A percentile compares a stretch with the other conserved stretches of the same genome.
Conservation (phyloP, 441 rosid species). For the Francoa sonchifolia region DNA sequence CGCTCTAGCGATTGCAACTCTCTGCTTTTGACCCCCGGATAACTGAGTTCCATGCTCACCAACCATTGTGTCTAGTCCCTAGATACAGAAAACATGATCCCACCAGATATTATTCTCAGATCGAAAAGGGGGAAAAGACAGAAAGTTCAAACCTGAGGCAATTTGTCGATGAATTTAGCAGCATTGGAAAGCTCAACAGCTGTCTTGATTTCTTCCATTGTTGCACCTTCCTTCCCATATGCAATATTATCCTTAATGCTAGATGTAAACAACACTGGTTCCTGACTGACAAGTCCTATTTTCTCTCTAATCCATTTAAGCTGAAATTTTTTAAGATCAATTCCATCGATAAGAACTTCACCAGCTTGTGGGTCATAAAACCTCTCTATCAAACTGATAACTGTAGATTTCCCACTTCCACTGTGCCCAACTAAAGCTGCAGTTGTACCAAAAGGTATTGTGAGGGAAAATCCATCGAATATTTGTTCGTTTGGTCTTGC, state of each 20-base stretch:
- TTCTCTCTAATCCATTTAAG: constrained; percentile 57
- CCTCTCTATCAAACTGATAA: constrained; percentile 58
- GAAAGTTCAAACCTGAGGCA: constrained; percentile 46
- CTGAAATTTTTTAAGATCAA: constrained; percentile 34
- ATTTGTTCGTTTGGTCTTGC: constrained; percentile 66
- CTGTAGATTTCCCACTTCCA: constrained; percentile 80
- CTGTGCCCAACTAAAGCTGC: constrained; percentile 71
- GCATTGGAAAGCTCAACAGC: constrained; percentile 66
- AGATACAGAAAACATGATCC: not conserved
- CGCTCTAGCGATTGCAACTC: constrained; percentile 79
- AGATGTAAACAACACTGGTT: constrained; percentile 56
- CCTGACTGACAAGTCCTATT: constrained; percentile 72
- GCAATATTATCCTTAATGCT: constrained; percentile 55
- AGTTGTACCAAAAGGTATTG: constrained; percentile 46
- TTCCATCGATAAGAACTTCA: constrained; percentile 49
- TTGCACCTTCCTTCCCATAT: constrained; percentile 57
- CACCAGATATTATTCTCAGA: not conserved
- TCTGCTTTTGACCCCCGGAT: constrained; percentile 80
- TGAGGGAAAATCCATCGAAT: constrained; percentile 49
- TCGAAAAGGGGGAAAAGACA: not conserved
- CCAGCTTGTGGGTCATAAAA: constrained; percentile 76
- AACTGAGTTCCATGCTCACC: constrained; percentile 73
- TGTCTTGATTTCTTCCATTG: constrained; percentile 38
- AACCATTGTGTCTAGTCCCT: constrained; percentile 69
- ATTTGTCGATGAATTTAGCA: constrained; percentile 48